phyloP scores from a whole-genome alignment of 2,329 filamentous ascomycete genomes.

The Exophiala calicioides region DNA sequence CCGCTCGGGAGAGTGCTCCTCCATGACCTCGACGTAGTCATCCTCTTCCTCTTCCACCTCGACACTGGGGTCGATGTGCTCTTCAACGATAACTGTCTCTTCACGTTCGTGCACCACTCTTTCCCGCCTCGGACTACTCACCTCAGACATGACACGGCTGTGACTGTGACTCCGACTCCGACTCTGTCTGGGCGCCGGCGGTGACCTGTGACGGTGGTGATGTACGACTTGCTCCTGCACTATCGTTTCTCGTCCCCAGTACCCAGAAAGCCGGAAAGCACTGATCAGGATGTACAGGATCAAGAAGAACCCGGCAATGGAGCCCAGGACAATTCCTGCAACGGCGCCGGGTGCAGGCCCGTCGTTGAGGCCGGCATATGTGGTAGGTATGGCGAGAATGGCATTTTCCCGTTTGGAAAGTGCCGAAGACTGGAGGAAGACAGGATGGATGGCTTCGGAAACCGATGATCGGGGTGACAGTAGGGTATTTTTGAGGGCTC shows the following conservation, averaged over 20 bases:
- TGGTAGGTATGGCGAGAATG: conserved; percentile 58
- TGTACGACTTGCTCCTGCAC: conserved; percentile 26
- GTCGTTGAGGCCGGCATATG: conserved; percentile 57
- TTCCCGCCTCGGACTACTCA: conserved; percentile 11
- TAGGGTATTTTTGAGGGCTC: conserved; percentile 8
- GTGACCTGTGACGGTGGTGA: conserved; percentile 16
- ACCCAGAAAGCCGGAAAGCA: conserved; percentile 12
- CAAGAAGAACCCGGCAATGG: conserved; percentile 55
- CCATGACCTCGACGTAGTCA: conserved; percentile 33
- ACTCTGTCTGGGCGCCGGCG: too few relatives aligned
- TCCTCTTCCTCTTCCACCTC: conserved; percentile 27
- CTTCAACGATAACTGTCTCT: conserved; percentile 27
- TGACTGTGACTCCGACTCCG: conserved; percentile 16
- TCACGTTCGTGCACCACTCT: conserved; percentile 15
- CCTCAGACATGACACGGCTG: conserved; percentile 11
- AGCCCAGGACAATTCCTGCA: conserved; percentile 50
- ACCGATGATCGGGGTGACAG: background rate
- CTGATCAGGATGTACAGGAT: conserved; percentile 50
- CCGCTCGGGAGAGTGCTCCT: conserved; percentile 31
- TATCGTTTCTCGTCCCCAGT: conserved; percentile 11
- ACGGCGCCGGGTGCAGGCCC: conserved; percentile 53
- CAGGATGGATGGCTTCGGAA: conserved; percentile 8
- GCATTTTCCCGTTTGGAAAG: conserved; percentile 29
- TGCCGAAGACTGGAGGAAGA: conserved; percentile 9
- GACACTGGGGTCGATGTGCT: conserved; percentile 19